Percentiles rank a stretch among this genome's conserved stretches.
Evolutionary conservation across 1,139 yeast species (phyloP).

Genomic region (Pichia inconspicua): DNA sequence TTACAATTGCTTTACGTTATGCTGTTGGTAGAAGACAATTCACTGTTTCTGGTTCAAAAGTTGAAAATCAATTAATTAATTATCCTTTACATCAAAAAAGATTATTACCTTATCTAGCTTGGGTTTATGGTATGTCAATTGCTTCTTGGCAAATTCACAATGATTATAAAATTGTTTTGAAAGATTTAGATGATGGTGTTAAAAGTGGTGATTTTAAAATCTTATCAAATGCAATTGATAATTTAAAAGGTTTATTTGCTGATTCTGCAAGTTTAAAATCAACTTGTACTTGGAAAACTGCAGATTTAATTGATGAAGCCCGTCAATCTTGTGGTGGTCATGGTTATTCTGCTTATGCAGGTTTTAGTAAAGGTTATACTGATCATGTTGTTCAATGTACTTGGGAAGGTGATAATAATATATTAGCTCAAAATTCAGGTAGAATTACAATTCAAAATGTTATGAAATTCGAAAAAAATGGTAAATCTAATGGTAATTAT

Average conservation of each 20-base stretch:
- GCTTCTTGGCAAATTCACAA: conserved; percentile 59
- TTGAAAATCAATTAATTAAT: conserved; percentile 64
- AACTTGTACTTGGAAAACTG: conserved; percentile 80
- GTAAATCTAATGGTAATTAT: conserved; percentile 25
- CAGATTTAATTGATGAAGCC: conserved; percentile 73
- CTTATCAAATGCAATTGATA: conserved; percentile 46
- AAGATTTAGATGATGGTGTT: conserved; percentile 48
- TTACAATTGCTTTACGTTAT: conserved; percentile 80
- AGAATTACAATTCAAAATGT: conserved; percentile 60
- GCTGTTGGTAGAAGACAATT: conserved; percentile 89
- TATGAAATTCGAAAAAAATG: conserved; percentile 29
- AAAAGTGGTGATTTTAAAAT: conserved; percentile 30
- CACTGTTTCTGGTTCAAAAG: conserved; percentile 34
- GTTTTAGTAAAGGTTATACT: conserved; percentile 78
- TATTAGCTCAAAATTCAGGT: conserved; percentile 77
- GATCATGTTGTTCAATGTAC: conserved; percentile 97
- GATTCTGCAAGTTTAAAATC: conserved; percentile 88
- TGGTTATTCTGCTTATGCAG: conserved; percentile 85
- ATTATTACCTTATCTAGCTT: conserved; percentile 70
- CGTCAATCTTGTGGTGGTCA: conserved; percentile 98
- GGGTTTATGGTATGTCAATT: conserved; percentile 69
- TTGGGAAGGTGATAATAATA: conserved; percentile 96
- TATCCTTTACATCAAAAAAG: conserved; percentile 85
- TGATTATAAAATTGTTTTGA: conserved; percentile 46
- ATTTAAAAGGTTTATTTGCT: conserved; percentile 71